Base-by-base conservation (phyloP, 768 basidiomycete genomes). In the Psilocybe tampanensis region DNA sequence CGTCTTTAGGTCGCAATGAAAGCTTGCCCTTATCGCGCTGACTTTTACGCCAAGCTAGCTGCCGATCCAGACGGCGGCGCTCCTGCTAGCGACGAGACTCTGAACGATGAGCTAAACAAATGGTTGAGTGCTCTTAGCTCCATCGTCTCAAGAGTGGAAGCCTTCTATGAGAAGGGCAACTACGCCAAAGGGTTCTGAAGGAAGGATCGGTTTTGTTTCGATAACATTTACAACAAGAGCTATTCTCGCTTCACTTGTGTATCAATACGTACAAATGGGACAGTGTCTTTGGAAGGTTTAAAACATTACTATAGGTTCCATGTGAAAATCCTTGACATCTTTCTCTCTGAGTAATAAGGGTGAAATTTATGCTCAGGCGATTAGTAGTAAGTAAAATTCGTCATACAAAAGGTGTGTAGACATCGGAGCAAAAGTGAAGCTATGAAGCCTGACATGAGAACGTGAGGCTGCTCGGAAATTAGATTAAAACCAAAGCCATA, bases 11-110 rank as follows among this genome's bases (percentile, higher is more conserved):
- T 86, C 2, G 86, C 86, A 7, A 82, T 88, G 80, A 86, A 77
- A 52, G 85, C 85, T 44, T 80, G 88, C 74, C 80, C 90, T 2
- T 81, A 83, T 62, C 88, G 89, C 36, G 76, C 72, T 18, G 81
- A 82, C 61, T 90, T 92, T 67, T 91, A 88, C 60, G 72, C 75
- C 23, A 88, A 89, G 52, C 79, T 92, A 36, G 81, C 86, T 7
- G 74, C 78, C 3, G 86, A 87, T 59, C 79, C 82, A 22, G 70
- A 76, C 17, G 83, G 86, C 3, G 86, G 82, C 15, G 62, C 74
- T 17, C 55, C 78, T 29, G 76, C 72, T 39, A 60, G 74, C 6
- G 68, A 74, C 45, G 86, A 84, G 52, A 77, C 80, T 54, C 74
- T 92, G 52, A 74, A 78, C 62, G 70, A 73, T n/a, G 82, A 83